A percentile compares a stretch with the other conserved stretches of the same genome.
These are phyloP conservation scores for Trichophyton schoenleinii DNA, from an alignment of 2,329 filamentous ascomycete species.

Conservation along the genomic window DNA sequence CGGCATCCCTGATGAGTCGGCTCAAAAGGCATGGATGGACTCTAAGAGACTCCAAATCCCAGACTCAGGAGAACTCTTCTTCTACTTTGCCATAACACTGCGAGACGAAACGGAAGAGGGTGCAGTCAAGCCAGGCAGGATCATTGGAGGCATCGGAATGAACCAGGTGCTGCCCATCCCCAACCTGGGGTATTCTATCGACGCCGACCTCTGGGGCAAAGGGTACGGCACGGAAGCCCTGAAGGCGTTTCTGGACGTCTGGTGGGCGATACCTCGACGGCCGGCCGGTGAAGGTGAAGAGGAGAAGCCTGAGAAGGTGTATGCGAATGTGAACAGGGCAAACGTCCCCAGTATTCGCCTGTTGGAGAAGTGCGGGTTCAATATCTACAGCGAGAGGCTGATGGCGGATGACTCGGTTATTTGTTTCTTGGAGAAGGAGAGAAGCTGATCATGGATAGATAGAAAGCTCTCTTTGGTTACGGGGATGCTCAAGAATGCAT, in stretches of 20 bases:
- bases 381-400: slow-evolving; percentile 7
- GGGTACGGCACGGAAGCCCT: slow-evolving; percentile 13
- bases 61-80: background rate
- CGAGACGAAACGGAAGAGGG: slow-evolving; percentile 5
- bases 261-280: slow-evolving; percentile 11
- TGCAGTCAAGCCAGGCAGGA: background rate
- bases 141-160: slow-evolving; percentile 11
- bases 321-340: slow-evolving; percentile 7
- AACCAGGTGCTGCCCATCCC: slow-evolving; percentile 10
- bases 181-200: slow-evolving; percentile 11
- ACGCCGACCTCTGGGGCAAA: slow-evolving; percentile 7
- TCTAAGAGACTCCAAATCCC: background rate
- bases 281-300: background rate
- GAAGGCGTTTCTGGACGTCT: slow-evolving; percentile 6
- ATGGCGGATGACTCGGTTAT: slow-evolving; percentile 4
- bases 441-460: background rate
- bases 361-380: slow-evolving; percentile 12
- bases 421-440: background rate
- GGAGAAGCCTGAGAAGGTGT: background rate
- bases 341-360: slow-evolving; percentile 9
- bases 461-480: background rate
- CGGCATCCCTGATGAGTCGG: slow-evolving; percentile 5
- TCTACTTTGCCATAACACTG: slow-evolving; percentile 8
- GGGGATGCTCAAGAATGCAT: background rate
- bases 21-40: background rate